Conservation (phyloP, 1,139 yeast genomes). For the Zygoascus hellenicus region DNA sequence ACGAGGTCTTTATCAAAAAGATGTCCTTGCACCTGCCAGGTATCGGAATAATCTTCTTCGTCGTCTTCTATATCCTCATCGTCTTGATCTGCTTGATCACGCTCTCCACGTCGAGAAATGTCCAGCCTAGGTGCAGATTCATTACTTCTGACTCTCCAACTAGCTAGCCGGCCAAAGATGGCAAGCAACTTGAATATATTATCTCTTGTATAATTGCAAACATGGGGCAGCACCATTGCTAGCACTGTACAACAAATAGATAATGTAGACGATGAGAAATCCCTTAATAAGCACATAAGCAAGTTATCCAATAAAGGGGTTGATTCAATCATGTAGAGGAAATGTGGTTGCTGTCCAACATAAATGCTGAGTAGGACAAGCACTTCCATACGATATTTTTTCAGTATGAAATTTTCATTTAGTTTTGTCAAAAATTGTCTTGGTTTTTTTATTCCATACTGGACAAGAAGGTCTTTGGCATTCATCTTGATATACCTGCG, state of each 20-base stretch:
- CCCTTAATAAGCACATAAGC: conserved; percentile 41
- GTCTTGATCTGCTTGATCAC: conserved; percentile 8
- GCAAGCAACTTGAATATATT: conserved; percentile 43
- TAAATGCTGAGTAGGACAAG: conserved; percentile 35
- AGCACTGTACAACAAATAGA: conserved; percentile 42
- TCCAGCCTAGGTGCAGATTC: conserved; percentile 6
- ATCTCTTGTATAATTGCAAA: conserved; percentile 36
- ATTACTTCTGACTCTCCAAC: conserved; percentile 31
- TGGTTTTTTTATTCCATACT: conserved; percentile 39
- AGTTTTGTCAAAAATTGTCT: conserved; percentile 35
- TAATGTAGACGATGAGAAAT: conserved; percentile 41
- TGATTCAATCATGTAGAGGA: conserved; percentile 35
- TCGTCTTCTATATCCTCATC: conserved; percentile 11
- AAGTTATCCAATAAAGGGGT: conserved; percentile 42
- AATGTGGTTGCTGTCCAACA: conserved; percentile 31
- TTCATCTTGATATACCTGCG: conserved; percentile 45
- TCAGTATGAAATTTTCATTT: conserved; percentile 33
- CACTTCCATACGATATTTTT: conserved; percentile 36
- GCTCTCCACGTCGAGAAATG: not conserved
- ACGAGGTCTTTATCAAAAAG: conserved; percentile 17
- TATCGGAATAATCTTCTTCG: conserved; percentile 9
- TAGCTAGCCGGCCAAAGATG: conserved; percentile 42
- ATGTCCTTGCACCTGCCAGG: conserved; percentile 34
- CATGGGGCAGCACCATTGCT: conserved; percentile 52
- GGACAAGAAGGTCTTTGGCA: conserved; percentile 38